Evolutionary conservation across 1,284 basidiomycete species (phyloP), one percentile per base, ranked within the genome.

Genomic region (Boletus semigastroideus): DNA sequence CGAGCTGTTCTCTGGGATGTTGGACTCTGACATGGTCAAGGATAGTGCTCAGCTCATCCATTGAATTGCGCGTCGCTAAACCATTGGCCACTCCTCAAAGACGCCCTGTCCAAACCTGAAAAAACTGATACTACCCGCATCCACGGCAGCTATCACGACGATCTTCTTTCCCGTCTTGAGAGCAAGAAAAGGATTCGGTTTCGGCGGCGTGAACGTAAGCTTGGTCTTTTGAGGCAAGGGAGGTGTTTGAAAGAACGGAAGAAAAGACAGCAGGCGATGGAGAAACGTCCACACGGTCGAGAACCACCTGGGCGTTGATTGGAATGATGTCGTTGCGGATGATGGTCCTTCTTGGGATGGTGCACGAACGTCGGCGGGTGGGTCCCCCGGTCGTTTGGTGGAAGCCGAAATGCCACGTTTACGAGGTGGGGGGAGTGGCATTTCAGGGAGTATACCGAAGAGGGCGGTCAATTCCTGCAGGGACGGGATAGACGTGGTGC

Each of bases 111-210:
- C 88, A 61, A 98, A 95, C 40, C 92, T 75, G 67, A 94, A 87
- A 76, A 98, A 92, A 53, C 90, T 90, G 25, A 90, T 90, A 57
- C 83, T 94, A 8, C 95, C 93, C 8, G 86, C 81, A 70, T 98
- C 95, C 4, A 96, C 94, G 1, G 86, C 92, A 1, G 94, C 96
- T 28, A 99, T 80, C 25, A 98, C 78, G 44, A 96, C 77, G 10
- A 79, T 87, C 61, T 92, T 88, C 64, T 90, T 90, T 0, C 96
- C 96, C 17, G 85, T 83, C 62, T 95, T 92, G 55, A 98, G 75
- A 4, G 81, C 78, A 55, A 81, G 78, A 62, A 94, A 92, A 1
- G 90, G 86, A 62, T 89, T 84, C 2, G 74, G 73, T 55, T 64
- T 75, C 28, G 60, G 69, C n/a, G 54, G 69, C 43, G 63, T 72